Conservation (phyloP, 129 eudicot genomes). For the Ambrosia artemisiifolia region DNA sequence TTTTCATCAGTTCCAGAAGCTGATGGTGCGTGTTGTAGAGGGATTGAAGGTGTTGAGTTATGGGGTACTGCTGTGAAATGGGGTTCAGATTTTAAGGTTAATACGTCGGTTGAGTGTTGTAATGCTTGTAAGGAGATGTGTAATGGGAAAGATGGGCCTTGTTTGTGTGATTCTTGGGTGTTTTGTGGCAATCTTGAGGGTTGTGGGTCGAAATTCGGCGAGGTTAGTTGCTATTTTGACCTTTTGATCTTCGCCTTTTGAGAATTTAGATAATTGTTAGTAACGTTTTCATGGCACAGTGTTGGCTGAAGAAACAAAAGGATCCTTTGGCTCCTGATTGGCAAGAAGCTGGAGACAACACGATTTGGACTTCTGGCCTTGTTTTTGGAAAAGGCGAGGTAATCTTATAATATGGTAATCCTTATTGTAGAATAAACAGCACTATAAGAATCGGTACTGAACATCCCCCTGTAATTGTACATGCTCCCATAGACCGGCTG, state of each 20-base stretch:
- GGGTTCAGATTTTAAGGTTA: constrained; percentile 80
- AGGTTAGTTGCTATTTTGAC: constrained; percentile 58
- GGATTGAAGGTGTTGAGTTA: constrained; percentile 70
- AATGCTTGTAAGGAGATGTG: constrained; percentile 82
- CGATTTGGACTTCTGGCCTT: constrained; percentile 92
- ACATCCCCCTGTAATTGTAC: no score
- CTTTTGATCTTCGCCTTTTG: constrained; percentile 14
- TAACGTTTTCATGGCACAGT: constrained; percentile 37
- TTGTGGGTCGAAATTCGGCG: constrained; percentile 80
- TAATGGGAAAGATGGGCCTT: constrained; percentile 73
- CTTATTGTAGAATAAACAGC: constrained; percentile 2
- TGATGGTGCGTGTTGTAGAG: constrained; percentile 74
- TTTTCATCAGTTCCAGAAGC: constrained; percentile 15
- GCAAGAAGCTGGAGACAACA: constrained; percentile 49
- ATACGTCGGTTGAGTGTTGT: constrained; percentile 77
- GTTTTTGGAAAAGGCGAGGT: constrained; percentile 80
- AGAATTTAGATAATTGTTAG: not conserved
- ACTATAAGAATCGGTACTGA: no score
- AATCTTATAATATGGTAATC: constrained; percentile 5
- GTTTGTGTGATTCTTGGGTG: constrained; percentile 97
- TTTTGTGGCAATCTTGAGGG: constrained; percentile 70
- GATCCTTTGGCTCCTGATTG: constrained; percentile 74
- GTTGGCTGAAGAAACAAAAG: constrained; percentile 94
- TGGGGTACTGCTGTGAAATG: constrained; percentile 96
- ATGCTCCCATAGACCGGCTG: no score